phyloP scores from a whole-genome alignment of 176 grass and related monocot genomes.

The Cocos nucifera region DNA sequence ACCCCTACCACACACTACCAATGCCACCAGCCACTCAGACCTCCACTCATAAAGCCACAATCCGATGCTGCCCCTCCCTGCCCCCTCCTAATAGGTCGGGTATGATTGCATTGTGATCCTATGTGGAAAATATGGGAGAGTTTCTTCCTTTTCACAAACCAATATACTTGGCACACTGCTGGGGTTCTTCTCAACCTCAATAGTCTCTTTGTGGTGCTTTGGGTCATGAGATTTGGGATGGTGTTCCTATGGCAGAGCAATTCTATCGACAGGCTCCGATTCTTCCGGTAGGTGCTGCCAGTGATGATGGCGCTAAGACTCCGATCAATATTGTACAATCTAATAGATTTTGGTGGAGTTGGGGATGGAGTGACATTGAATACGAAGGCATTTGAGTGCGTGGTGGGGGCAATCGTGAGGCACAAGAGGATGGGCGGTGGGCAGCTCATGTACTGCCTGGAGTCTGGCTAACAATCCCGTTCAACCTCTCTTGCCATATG shows the following conservation, averaged over 20 bases:
- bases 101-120: too few relatives aligned
- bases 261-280: slow-evolving; percentile 24
- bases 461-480: slow-evolving; percentile 72
- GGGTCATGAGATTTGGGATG: slow-evolving; percentile 55
- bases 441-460: slow-evolving; percentile 73
- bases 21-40: too few relatives aligned
- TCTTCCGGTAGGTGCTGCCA: slow-evolving; percentile 1
- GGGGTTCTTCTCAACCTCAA: slow-evolving; percentile 39
- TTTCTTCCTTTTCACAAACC: too few relatives aligned
- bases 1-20: too few relatives aligned
- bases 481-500: slow-evolving; percentile 91
- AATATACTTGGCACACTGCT: too few relatives aligned
- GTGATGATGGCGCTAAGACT: slow-evolving; percentile 30
- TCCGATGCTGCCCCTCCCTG: too few relatives aligned
- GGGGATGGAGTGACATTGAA: slow-evolving; percentile 63
- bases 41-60: too few relatives aligned
- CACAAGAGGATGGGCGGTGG: slow-evolving; percentile 42
- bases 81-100: too few relatives aligned
- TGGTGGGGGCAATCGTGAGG: slow-evolving; percentile 40
- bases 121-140: too few relatives aligned
- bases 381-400: slow-evolving; percentile 71
- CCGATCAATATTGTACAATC: slow-evolving; percentile 42
- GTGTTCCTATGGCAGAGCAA: slow-evolving; percentile 68
- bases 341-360: slow-evolving; percentile 70
- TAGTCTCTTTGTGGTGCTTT: slow-evolving; percentile 42